phyloP scores from a whole-genome alignment of 129 eudicot genomes.

The Helianthus tuberosus region DNA sequence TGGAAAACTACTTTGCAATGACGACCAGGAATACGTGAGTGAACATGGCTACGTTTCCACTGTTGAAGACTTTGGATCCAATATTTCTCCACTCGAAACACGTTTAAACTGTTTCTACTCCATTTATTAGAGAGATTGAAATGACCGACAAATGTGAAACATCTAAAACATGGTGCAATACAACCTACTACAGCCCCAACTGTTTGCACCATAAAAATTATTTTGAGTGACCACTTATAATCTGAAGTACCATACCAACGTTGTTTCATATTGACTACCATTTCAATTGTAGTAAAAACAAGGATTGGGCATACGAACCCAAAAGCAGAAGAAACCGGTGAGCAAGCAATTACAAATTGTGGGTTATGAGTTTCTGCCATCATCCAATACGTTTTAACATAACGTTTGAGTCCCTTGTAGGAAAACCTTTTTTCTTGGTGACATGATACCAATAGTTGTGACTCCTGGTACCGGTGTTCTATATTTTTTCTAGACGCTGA shows the following conservation, averaged over 20 bases:
- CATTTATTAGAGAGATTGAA: not conserved
- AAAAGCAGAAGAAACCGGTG: not conserved
- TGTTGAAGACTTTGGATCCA: not conserved
- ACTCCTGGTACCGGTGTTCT: not conserved
- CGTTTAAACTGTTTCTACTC: conserved; percentile 25
- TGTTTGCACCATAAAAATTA: not conserved
- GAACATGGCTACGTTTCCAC: conserved; percentile 5
- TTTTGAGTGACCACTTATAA: not conserved
- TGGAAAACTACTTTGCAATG: not conserved
- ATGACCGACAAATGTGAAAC: not conserved
- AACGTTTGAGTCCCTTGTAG: not conserved
- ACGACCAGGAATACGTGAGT: not conserved
- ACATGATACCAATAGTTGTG: not conserved
- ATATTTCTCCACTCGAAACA: conserved; percentile 29
- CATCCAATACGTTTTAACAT: conserved; percentile 2
- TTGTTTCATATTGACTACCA: too few relatives aligned
- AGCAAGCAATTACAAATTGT: conserved; percentile 5
- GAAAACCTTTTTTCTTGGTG: not conserved
- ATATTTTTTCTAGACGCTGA: not conserved
- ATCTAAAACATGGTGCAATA: not conserved
- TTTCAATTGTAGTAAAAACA: too few relatives aligned
- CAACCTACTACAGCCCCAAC: not conserved
- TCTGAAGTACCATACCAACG: too few relatives aligned
- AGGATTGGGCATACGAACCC: not conserved
- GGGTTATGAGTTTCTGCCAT: conserved; percentile 9